These are phyloP conservation scores for Citrus medica DNA, from an alignment of 345 rosid species.

Conservation along the genomic window DNA sequence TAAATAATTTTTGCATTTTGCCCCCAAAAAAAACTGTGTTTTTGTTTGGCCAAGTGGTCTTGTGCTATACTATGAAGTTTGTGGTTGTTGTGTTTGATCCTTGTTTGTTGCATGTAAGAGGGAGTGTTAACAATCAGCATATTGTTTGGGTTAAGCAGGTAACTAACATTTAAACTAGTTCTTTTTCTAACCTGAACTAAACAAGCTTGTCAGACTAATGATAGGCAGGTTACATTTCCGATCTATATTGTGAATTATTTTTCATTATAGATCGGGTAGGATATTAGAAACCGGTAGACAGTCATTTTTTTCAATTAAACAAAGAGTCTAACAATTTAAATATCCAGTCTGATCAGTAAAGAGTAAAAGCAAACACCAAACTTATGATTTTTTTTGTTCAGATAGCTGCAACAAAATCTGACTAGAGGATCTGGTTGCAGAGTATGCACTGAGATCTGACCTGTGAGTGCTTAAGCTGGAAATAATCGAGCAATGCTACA, in stretches of 20 bases:
- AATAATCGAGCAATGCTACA: neutral
- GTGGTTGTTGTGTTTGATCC: neutral
- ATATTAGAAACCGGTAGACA: neutral
- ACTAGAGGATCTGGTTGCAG: neutral
- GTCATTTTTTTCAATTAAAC: neutral
- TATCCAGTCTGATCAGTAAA: neutral
- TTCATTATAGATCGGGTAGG: neutral
- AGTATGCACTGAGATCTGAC: too few relatives aligned
- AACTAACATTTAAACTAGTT: neutral
- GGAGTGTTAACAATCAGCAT: neutral
- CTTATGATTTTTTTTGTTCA: neutral
- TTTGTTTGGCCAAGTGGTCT: neutral
- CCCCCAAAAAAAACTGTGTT: neutral
- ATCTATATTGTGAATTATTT: neutral
- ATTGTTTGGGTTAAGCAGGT: neutral
- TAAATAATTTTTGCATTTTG: neutral
- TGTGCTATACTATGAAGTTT: neutral
- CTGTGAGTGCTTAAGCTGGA: neutral
- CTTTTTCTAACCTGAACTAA: conserved; percentile 4
- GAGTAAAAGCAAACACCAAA: neutral
- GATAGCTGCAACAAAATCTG: neutral
- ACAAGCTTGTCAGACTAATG: neutral
- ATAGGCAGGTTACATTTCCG: neutral
- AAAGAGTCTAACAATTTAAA: neutral
- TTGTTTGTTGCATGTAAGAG: neutral